These are phyloP conservation scores for Ophiosphaerella korrae DNA, from an alignment of 2,329 filamentous ascomycete species.

Conservation along the genomic window DNA sequence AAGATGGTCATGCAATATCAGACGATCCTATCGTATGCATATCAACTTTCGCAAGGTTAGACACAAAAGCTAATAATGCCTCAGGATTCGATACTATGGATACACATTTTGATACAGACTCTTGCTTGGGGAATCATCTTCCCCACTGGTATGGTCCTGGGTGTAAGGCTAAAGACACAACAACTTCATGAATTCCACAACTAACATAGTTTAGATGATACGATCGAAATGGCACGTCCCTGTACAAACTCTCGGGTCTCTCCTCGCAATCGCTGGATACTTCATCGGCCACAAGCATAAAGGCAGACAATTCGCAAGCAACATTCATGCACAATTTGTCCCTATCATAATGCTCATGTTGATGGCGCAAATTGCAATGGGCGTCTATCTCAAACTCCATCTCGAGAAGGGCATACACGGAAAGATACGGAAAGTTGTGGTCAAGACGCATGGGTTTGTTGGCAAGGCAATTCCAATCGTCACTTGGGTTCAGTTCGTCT, in stretches of 20 bases:
- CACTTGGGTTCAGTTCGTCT: slow-evolving; percentile 92
- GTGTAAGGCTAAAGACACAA: slow-evolving; percentile 61
- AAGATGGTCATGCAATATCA: slow-evolving; percentile 46
- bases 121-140: slow-evolving; percentile 90
- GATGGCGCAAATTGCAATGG: slow-evolving; percentile 75
- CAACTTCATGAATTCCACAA: not conserved
- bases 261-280: slow-evolving; percentile 81
- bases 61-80: no score
- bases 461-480: slow-evolving; percentile 87
- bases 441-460: slow-evolving; percentile 76
- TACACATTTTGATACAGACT: slow-evolving; percentile 88
- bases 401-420: slow-evolving; percentile 83
- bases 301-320: slow-evolving; percentile 77
- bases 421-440: slow-evolving; percentile 73
- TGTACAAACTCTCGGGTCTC: slow-evolving; percentile 74
- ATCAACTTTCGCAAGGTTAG: no score
- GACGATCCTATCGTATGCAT: slow-evolving; percentile 33
- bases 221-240: slow-evolving; percentile 95
- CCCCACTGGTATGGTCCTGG: slow-evolving; percentile 92
- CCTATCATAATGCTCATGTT: slow-evolving; percentile 81
- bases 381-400: slow-evolving; percentile 87
- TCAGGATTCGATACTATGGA: slow-evolving; percentile 81
- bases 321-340: slow-evolving; percentile 79
- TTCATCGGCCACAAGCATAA: slow-evolving; percentile 90
- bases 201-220: slow-evolving; percentile 65